These are phyloP conservation scores for Phytophthora pisi DNA, from an alignment of 352 stramenopile species.

Conservation along the genomic window DNA sequence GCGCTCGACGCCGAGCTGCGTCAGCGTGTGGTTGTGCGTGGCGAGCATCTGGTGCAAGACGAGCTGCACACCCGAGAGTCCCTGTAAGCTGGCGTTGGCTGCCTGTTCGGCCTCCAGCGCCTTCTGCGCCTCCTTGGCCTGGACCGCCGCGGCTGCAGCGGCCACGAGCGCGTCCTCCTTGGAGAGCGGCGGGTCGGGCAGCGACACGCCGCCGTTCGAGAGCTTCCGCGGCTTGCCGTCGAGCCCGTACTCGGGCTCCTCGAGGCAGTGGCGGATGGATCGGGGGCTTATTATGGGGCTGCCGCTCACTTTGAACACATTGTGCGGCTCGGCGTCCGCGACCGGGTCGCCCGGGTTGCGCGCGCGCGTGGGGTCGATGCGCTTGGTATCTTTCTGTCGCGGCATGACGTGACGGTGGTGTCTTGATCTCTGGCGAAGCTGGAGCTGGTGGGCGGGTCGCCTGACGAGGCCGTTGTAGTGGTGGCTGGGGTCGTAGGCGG, in stretches of 20 bases:
- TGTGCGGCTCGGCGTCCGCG: constrained; percentile 43
- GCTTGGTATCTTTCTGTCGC: constrained; percentile 62
- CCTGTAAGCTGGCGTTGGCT: constrained; percentile 42
- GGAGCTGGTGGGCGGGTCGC: constrained; percentile 1
- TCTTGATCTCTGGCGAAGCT: constrained; percentile 7
- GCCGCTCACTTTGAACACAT: constrained; percentile 65
- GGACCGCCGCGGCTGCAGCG: constrained; percentile 31
- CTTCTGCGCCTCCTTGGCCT: constrained; percentile 43
- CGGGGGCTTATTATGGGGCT: constrained; percentile 72
- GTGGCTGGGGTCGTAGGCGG: constrained; percentile 28
- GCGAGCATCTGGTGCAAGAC: constrained; percentile 73
- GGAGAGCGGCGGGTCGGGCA: constrained; percentile 21
- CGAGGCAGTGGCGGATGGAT: constrained; percentile 68
- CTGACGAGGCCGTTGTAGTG: constrained; percentile 30
- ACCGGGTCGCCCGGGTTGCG: constrained; percentile 27
- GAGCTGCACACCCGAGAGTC: constrained; percentile 67
- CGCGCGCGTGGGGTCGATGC: constrained; percentile 44
- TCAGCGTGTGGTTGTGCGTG: constrained; percentile 68
- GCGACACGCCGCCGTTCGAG: constrained; percentile 31
- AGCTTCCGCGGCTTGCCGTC: constrained; percentile 45
- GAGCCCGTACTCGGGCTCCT: constrained; percentile 57
- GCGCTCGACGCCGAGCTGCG: constrained; percentile 49
- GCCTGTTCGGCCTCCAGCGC: constrained; percentile 53
- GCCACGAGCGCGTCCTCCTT: constrained; percentile 33
- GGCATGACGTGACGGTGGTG: constrained; percentile 40